phyloP scores from a whole-genome alignment of 1,284 basidiomycete species.

The Cutaneotrichosporon sp. region DNA sequence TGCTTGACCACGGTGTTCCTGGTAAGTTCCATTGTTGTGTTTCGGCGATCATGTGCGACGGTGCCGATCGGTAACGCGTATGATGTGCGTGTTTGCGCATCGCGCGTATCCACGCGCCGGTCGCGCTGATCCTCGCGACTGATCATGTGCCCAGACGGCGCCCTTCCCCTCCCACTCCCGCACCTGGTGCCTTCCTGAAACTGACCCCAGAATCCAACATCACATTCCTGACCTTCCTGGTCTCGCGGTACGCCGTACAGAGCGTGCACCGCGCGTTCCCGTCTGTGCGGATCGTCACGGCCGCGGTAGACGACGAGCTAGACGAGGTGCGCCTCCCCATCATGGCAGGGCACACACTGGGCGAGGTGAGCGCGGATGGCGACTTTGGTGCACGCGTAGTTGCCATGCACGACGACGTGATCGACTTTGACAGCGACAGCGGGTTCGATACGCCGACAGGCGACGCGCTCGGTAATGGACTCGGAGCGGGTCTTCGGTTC shows the following conservation, averaged over 20 bases:
- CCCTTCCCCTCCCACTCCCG: background rate
- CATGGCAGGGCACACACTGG: slow-evolving; percentile 27
- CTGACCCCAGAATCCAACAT: slow-evolving; percentile 66
- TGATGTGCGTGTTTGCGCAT: background rate
- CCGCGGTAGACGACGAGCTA: slow-evolving; percentile 64
- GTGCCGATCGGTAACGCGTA: background rate
- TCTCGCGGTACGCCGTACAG: slow-evolving; percentile 74
- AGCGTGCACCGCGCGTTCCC: slow-evolving; percentile 81
- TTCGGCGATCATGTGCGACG: background rate
- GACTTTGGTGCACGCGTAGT: slow-evolving; percentile 39
- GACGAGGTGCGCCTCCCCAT: slow-evolving; percentile 47
- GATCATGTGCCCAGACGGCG: background rate
- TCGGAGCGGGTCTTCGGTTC: slow-evolving; percentile 28
- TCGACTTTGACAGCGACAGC: slow-evolving; percentile 19
- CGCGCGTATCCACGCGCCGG: background rate
- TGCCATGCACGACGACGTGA: slow-evolving; percentile 11
- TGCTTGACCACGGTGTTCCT: slow-evolving; percentile 90
- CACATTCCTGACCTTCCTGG: slow-evolving; percentile 84
- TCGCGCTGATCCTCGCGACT: background rate
- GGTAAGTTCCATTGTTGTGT: slow-evolving; percentile 27
- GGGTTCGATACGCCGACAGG: slow-evolving; percentile 14
- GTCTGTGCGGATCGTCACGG: slow-evolving; percentile 73
- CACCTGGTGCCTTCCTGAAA: too few species aligned
- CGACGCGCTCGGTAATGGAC: slow-evolving; percentile 27
- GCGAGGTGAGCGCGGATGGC: slow-evolving; percentile 45